These are phyloP conservation scores for Sporothrix pallida DNA, from an alignment of 2,329 filamentous ascomycete species.

Conservation along the genomic window DNA sequence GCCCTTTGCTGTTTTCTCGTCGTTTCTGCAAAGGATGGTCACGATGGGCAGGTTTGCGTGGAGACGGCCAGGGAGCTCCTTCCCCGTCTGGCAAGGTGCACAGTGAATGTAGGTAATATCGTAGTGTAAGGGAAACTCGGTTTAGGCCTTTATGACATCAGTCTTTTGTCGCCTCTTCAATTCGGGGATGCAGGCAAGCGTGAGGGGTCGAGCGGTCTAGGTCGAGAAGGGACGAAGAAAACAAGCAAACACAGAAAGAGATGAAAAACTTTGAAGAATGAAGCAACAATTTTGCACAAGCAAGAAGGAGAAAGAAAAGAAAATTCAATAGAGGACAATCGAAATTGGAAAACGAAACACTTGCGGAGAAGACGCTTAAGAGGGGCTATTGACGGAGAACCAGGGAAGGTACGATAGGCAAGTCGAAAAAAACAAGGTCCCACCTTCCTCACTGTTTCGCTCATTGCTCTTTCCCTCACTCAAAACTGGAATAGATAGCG, in stretches of 20 bases:
- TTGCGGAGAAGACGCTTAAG: background rate
- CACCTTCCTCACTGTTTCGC: background rate
- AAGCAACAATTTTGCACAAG: background rate
- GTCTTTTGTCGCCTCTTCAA: background rate
- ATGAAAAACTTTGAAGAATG: background rate
- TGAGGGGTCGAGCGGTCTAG: background rate
- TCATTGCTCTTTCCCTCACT: background rate
- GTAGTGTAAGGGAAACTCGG: slow-evolving; percentile 18
- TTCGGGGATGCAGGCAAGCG: background rate
- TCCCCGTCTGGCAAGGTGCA: slow-evolving; percentile 28
- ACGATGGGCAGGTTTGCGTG: slow-evolving; percentile 21
- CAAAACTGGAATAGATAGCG: slow-evolving; percentile 1
- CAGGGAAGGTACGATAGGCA: slow-evolving; percentile 25
- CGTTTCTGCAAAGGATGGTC: slow-evolving; percentile 16
- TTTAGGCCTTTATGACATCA: slow-evolving; percentile 29
- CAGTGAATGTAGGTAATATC: slow-evolving; percentile 7
- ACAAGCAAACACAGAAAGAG: background rate
- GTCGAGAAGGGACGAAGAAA: background rate
- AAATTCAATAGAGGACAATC: background rate
- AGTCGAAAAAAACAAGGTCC: slow-evolving; percentile 21
- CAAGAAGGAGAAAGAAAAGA: background rate
- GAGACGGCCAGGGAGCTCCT: slow-evolving; percentile 11
- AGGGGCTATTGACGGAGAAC: background rate
- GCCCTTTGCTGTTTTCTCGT: background rate
- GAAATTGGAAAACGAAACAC: slow-evolving; percentile 14